Evolutionary conservation across 306 rosid species (phyloP).

Genomic region (Dryas alaskensis): DNA sequence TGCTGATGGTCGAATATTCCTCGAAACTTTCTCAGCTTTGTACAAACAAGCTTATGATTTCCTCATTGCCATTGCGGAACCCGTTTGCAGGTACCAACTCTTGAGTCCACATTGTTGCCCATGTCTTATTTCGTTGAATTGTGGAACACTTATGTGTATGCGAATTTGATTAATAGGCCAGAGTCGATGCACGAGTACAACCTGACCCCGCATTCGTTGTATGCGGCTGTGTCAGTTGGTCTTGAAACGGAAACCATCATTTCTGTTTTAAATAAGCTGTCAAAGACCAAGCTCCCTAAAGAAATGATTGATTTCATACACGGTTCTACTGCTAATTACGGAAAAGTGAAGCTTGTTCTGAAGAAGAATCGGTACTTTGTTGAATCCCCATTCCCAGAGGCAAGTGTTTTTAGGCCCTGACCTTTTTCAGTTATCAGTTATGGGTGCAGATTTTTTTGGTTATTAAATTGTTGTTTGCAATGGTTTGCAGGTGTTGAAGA

Average conservation of each 20-base stretch:
- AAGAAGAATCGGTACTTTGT: constrained; percentile 85
- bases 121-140: neutral
- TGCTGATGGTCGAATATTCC: constrained; percentile 87
- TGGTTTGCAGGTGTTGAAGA: constrained; percentile 75
- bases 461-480: constrained; percentile 19
- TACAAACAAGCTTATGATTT: constrained; percentile 96
- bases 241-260: constrained; percentile 81
- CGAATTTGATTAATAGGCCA: constrained; percentile 53
- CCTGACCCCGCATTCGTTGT: constrained; percentile 87
- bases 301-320: constrained; percentile 87
- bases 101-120: neutral
- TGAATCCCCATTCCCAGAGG: constrained; percentile 95
- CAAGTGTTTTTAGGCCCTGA: constrained; percentile 14
- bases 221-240: constrained; percentile 97
- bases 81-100: constrained; percentile 76
- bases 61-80: constrained; percentile 91
- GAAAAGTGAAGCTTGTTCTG: constrained; percentile 95
- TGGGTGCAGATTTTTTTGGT: constrained; percentile 9
- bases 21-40: constrained; percentile 88
- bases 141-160: constrained; percentile 7
- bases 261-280: constrained; percentile 73
- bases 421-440: constrained; percentile 10
- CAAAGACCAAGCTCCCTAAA: constrained; percentile 92
- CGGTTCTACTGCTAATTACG: constrained; percentile 86
- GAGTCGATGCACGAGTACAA: constrained; percentile 96